Evolutionary conservation across 2,329 filamentous ascomycete genomes (phyloP), one percentile per base, ranked within the genome.

Genomic region (Aurifilum marmelostoma): DNA sequence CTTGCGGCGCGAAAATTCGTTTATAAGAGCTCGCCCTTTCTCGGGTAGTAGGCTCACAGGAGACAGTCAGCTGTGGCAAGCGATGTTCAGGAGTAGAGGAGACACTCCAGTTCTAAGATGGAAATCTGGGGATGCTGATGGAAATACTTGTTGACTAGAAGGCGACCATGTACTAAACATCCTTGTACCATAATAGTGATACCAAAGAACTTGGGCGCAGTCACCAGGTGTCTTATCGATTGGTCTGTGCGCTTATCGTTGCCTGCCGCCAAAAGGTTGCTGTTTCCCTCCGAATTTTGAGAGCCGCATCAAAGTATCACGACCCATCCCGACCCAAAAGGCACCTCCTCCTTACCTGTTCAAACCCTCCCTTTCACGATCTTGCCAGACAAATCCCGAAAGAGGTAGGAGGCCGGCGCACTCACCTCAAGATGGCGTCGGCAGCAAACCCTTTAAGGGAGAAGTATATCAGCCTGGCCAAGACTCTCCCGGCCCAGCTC

Each of bases 401-500:
- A 52, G 67, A 67, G 69, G 62, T 60, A 67, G 69, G 65, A 69
- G 70, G 68, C 34, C 68, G 67, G 67, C 70, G n/a, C 60, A 67
- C 41, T 52, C 56, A 66, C 50, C 54, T 7, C 65, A 71, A 47
- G 43, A 74, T 73, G 71, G 69, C 73, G 37, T 60, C 72, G 65
- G 76, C 64, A 73, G 24, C 24, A 32, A n/a, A 21, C n/a, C n/a
- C 39, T 71, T 71, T 72, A 72, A 67, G 73, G 66, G 73, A 80
- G 68, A 74, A 81, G 64, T 82, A 83, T 73, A 78, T 88, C 73
- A 82, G 84, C 75, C 84, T 93, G 69, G 92, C 92, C 71, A 88
- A 90, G 80, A 84, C 87, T 73, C 88, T 98, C 54, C 96, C 94
- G 11, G 84, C 88, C 66, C 91, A 91, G 54, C 88, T 99, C 60